Conservation (phyloP, 2,329 filamentous ascomycete species). For the Paraconiothyrium brasiliense region DNA sequence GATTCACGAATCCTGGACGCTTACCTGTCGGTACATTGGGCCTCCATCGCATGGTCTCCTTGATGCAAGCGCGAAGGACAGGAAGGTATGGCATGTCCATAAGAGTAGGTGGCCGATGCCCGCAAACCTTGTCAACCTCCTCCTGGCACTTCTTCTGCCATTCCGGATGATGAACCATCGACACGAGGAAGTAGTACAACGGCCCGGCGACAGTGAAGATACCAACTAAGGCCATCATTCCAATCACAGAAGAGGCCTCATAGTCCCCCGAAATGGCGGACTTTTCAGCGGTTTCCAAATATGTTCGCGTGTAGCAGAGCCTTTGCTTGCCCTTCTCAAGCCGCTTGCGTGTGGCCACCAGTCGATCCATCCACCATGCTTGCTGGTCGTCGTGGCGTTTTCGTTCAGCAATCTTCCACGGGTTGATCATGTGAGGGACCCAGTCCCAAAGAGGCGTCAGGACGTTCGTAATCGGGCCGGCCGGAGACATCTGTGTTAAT, state of each 20-base stretch:
- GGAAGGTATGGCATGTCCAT: constrained; percentile 55
- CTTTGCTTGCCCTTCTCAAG: constrained; percentile 46
- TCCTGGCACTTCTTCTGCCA: constrained; percentile 48
- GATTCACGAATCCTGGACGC: constrained; percentile 24
- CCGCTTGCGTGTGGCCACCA: constrained; percentile 47
- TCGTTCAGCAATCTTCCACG: constrained; percentile 63
- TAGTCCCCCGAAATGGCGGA: constrained; percentile 49
- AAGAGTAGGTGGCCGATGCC: constrained; percentile 38
- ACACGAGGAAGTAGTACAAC: constrained; percentile 50
- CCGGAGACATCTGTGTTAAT: constrained; percentile 66
- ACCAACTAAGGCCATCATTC: constrained; percentile 52
- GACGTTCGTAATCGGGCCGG: constrained; percentile 66
- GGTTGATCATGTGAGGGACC: constrained; percentile 60
- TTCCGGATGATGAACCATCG: constrained; percentile 49
- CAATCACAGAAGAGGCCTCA: constrained; percentile 50
- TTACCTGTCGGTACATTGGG: constrained; percentile 57
- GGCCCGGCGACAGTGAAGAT: constrained; percentile 52
- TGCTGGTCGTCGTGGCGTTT: constrained; percentile 64
- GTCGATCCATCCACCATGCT: constrained; percentile 62
- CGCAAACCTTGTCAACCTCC: constrained; percentile 43
- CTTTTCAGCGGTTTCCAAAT: constrained; percentile 52
- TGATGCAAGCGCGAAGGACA: constrained; percentile 58
- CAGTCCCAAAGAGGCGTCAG: constrained; percentile 63
- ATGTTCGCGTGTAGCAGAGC: constrained; percentile 45
- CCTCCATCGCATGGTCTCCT: constrained; percentile 56